phyloP scores from a whole-genome alignment of 2,329 filamentous ascomycete species.

The Trichothecium sympodiale region DNA sequence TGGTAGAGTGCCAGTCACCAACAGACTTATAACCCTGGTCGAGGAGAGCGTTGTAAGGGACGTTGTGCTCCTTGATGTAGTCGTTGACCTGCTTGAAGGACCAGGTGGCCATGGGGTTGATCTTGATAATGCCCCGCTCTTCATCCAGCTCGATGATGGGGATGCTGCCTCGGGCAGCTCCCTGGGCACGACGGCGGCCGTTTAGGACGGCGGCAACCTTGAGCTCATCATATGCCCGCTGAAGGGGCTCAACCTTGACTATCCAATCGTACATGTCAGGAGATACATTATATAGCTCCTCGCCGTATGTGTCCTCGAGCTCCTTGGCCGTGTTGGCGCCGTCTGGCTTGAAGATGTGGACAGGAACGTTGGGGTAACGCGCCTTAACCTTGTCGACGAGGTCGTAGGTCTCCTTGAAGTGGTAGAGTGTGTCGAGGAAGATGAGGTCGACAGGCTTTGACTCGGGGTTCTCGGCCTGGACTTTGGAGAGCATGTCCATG shows the following conservation, averaged over 20 bases:
- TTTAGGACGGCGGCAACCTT: conserved; percentile 86
- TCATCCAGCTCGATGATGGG: conserved; percentile 85
- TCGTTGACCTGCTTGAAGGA: conserved; percentile 77
- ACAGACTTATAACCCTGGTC: conserved; percentile 96
- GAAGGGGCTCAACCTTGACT: conserved; percentile 93
- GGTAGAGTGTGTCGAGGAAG: conserved; percentile 77
- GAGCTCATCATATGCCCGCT: conserved; percentile 80
- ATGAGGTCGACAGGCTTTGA: conserved; percentile 53
- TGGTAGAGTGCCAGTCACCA: conserved; percentile 96
- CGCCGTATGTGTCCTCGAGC: conserved; percentile 74
- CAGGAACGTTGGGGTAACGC: conserved; percentile 64
- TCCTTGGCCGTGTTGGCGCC: conserved; percentile 61
- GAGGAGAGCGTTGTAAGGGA: conserved; percentile 88
- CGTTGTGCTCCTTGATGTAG: conserved; percentile 76
- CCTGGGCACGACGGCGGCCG: conserved; percentile 82
- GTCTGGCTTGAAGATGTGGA: conserved; percentile 85
- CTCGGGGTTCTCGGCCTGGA: conserved; percentile 51
- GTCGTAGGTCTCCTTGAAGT: conserved; percentile 67
- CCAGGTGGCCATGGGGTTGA: conserved; percentile 96
- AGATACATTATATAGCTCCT: conserved; percentile 73
- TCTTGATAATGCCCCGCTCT: conserved; percentile 84
- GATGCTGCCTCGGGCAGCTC: conserved; percentile 80
- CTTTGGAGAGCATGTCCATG: conserved; percentile 74
- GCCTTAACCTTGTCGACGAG: conserved; percentile 64
- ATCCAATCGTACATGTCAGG: conserved; percentile 92